Base-by-base conservation (phyloP, 495 filamentous ascomycete species). In the Apodospora peruviana region DNA sequence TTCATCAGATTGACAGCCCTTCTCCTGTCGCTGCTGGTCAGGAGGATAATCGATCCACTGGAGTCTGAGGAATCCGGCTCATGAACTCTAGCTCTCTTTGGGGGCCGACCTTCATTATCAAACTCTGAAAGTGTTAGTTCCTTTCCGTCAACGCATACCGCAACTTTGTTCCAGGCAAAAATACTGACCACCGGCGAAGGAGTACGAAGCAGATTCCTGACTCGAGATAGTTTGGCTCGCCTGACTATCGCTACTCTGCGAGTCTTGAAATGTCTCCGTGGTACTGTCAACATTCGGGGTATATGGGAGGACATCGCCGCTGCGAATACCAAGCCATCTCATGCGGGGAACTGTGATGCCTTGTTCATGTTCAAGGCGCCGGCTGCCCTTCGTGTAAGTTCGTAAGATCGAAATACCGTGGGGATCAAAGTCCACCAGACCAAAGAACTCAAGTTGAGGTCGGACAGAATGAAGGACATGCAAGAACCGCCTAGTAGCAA, bases 361-460 rank as follows among this genome's bases (percentile, higher is more conserved):
- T 12, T 71, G 67, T 53, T 96, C 87, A 57, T 93, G 86, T 0
- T 81, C 67, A 4, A 95, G 77, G 0, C 76, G 75, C 40, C 72
- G 68, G 22, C 90, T 95, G n/a, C 90, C 90, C 52, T 87, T 75
- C 55, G 87, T 89, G 71, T 95, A 97, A 3, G 83, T 94, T 11
- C 85, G 84, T 66, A 93, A 76, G 48, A 98, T 96, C 4, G 77
- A 76, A 42, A 98, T 75, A 0, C 93, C 93, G 52, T 95, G 80
- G 1, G 94, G 87, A 53, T 97, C 91, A 45, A 82, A 87, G 59
- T 98, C 93, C 1, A 90, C 82, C 0, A 97, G 71, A 1, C 73
- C 82, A 47, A 79, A 84, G 22, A 93, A 76, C 0, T 71, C 75
- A 1, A 80, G 60, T 1, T 57, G 32, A 2, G 68, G 60, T 42